Evolutionary conservation across 192 early-diverging fungal species (phyloP).

Genomic region (Coemansia sp.): DNA sequence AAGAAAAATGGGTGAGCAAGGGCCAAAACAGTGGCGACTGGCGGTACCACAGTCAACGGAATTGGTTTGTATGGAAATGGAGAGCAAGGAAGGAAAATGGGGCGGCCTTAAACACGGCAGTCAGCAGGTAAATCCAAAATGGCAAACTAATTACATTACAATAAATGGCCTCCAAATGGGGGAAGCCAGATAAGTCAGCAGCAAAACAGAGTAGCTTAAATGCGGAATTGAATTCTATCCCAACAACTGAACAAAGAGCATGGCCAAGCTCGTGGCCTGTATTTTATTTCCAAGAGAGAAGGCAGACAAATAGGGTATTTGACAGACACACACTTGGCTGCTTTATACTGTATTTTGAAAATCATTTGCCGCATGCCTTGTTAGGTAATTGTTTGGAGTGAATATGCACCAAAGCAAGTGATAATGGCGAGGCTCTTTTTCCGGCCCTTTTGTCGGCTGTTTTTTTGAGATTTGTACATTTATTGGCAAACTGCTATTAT

Average conservation of each 20-base stretch:
- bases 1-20: not conserved
- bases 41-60: not conserved
- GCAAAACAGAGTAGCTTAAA: not conserved
- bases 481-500: not conserved
- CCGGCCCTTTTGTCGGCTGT: constrained; percentile 12
- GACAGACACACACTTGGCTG: no score
- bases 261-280: not conserved
- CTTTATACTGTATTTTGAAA: no score
- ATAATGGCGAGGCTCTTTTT: not conserved
- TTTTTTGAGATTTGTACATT: not conserved
- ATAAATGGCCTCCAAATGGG: not conserved
- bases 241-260: not conserved
- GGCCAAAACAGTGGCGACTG: not conserved
- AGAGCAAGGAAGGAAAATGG: not conserved
- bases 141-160: not conserved
- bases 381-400: not conserved
- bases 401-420: not conserved
- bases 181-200: not conserved
- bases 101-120: not conserved
- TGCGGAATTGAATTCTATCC: not conserved
- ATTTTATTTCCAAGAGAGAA: no score
- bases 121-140: not conserved
- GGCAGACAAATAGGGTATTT: no score
- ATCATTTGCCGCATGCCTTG: not conserved
- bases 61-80: not conserved